These are phyloP conservation scores for Amesomyces nigricolor DNA, from an alignment of 2,329 filamentous ascomycete species.

Conservation along the genomic window DNA sequence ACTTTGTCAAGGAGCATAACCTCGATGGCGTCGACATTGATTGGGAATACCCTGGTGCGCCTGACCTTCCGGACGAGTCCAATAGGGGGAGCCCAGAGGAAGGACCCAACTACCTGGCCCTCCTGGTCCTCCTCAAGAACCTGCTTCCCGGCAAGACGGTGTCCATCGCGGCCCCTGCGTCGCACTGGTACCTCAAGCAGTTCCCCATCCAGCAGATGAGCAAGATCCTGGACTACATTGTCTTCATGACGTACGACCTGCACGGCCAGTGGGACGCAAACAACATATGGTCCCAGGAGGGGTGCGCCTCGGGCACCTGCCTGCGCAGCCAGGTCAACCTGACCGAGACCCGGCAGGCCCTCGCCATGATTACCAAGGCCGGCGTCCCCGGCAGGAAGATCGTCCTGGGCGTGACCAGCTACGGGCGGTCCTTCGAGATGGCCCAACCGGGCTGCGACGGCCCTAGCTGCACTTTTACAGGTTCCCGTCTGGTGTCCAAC, in stretches of 20 bases:
- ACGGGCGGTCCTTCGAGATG: slow-evolving; percentile 35
- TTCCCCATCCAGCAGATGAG: slow-evolving; percentile 21
- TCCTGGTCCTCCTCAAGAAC: slow-evolving; percentile 25
- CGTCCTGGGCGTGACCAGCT: slow-evolving; percentile 32
- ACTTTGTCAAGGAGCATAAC: slow-evolving; percentile 36
- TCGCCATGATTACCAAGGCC: slow-evolving; percentile 32
- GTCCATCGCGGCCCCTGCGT: slow-evolving; percentile 21
- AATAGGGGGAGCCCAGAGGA: slow-evolving; percentile 23
- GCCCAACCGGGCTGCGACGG: slow-evolving; percentile 28
- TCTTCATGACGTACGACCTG: slow-evolving; percentile 23
- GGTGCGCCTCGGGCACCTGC: slow-evolving; percentile 32
- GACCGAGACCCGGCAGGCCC: slow-evolving; percentile 27
- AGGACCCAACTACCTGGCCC: slow-evolving; percentile 31
- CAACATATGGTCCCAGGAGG: slow-evolving; percentile 27
- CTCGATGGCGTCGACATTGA: slow-evolving; percentile 29
- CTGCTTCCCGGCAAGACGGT: slow-evolving; percentile 15
- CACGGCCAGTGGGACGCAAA: slow-evolving; percentile 27
- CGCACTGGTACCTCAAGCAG: slow-evolving; percentile 17
- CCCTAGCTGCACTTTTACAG: slow-evolving; percentile 31
- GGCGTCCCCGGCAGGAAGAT: slow-evolving; percentile 32
- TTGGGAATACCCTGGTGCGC: slow-evolving; percentile 35
- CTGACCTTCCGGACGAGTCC: slow-evolving; percentile 33
- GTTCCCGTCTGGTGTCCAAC: slow-evolving; percentile 25
- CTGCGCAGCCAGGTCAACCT: slow-evolving; percentile 34
- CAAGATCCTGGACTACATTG: slow-evolving; percentile 21